Percentiles rank a stretch among this genome's conserved stretches.
phyloP scores from a whole-genome alignment of 2,329 filamentous ascomycete genomes.

The Cryphonectria carpinicola region DNA sequence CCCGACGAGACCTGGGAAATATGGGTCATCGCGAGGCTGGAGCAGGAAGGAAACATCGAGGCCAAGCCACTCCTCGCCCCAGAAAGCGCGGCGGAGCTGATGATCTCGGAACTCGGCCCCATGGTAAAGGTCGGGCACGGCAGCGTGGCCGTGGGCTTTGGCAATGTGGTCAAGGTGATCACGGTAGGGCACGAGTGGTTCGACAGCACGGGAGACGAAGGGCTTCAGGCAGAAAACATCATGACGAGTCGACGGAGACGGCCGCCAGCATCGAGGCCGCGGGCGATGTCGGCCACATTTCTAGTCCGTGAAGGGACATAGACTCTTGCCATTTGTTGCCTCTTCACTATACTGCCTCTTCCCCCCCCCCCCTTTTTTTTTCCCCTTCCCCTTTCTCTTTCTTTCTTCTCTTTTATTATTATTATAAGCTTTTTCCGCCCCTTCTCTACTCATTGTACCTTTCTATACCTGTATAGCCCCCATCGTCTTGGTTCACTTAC shows the following conservation, averaged over 20 bases:
- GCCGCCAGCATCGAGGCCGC: constrained; percentile 31
- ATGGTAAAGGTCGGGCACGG: constrained; percentile 64
- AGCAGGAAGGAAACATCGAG: constrained; percentile 50
- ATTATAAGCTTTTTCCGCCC: neutral
- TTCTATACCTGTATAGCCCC: neutral
- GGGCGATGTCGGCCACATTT: constrained; percentile 33
- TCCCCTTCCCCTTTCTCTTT: neutral
- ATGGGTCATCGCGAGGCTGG: constrained; percentile 56
- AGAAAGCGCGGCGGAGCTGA: constrained; percentile 53
- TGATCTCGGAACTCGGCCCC: constrained; percentile 69
- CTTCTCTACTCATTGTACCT: neutral
- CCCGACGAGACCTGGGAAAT: constrained; percentile 52
- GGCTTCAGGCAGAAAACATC: constrained; percentile 39
- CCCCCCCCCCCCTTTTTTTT: no score
- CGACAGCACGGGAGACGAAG: constrained; percentile 45
- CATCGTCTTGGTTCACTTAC: neutral
- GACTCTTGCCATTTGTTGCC: no score
- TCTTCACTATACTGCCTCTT: neutral
- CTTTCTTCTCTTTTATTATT: no score
- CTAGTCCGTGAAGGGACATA: neutral
- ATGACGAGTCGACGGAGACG: constrained; percentile 44
- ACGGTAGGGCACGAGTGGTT: constrained; percentile 69
- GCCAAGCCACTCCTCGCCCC: constrained; percentile 46
- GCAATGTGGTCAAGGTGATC: constrained; percentile 73
- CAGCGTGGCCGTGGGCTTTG: constrained; percentile 71